phyloP scores from a whole-genome alignment of 495 filamentous ascomycete species.

The Rhypophila decipiens region DNA sequence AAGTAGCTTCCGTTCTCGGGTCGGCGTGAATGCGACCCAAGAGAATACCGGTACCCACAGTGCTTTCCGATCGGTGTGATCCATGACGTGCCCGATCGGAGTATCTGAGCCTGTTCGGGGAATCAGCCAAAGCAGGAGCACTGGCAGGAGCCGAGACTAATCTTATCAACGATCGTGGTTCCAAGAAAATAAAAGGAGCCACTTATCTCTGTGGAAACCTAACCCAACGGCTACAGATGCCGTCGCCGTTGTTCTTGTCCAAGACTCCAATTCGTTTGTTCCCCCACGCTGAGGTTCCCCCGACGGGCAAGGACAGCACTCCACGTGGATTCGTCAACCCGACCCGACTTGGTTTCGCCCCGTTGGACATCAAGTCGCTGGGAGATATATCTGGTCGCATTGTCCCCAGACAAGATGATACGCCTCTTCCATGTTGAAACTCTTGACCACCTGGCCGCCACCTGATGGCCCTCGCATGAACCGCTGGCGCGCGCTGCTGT shows the following conservation, averaged over 20 bases:
- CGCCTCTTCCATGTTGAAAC: neutral
- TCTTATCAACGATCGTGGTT: too few species aligned
- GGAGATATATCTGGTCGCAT: neutral
- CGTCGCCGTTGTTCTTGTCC: neutral
- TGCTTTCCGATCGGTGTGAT: too few species aligned
- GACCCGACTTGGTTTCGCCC: neutral
- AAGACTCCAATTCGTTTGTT: neutral
- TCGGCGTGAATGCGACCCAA: too few species aligned
- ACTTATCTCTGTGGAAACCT: too few species aligned
- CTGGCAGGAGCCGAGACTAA: too few species aligned
- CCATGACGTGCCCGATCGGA: too few species aligned
- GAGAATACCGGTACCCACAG: too few species aligned
- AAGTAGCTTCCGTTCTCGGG: neutral
- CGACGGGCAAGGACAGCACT: too few species aligned
- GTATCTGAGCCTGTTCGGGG: too few species aligned
- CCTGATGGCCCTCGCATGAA: neutral
- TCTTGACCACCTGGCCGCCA: neutral
- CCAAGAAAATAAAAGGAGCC: too few species aligned
- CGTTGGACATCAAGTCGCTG: neutral
- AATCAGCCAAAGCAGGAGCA: too few species aligned
- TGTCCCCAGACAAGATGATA: neutral
- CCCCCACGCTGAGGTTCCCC: neutral
- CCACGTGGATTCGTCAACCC: neutral
- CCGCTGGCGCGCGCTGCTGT: neutral
- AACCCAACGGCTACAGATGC: too few species aligned